These are phyloP conservation scores for Fragaria ananassa DNA, from an alignment of 306 rosid species.

Conservation along the genomic window DNA sequence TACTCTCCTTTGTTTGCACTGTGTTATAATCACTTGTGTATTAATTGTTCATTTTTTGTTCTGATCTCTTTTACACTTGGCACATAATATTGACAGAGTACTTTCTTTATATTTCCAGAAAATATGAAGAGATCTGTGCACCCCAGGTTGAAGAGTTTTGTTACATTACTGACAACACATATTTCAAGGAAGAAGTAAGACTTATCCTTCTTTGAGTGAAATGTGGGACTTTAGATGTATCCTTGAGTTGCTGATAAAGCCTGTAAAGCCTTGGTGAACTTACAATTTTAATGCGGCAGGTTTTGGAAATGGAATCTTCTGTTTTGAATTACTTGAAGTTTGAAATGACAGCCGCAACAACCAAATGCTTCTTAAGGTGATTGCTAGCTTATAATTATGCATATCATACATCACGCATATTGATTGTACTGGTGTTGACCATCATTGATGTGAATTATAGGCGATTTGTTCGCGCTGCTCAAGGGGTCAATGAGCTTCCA, in stretches of 20 bases:
- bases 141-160: constrained; percentile 98
- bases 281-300: constrained; percentile 41
- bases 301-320: constrained; percentile 86
- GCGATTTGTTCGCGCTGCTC: constrained; percentile 91
- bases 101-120: constrained; percentile 42
- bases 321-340: constrained; percentile 87
- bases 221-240: not conserved
- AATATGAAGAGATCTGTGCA: constrained; percentile 97
- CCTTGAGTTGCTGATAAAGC: not conserved
- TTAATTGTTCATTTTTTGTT: not conserved
- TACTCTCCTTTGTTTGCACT: not conserved
- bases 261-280: not conserved
- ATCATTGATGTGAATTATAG: constrained; percentile 32
- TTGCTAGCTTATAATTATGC: not conserved
- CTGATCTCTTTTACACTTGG: not conserved
- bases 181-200: constrained; percentile 86
- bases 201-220: constrained; percentile 11
- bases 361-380: constrained; percentile 82
- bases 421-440: constrained; percentile 6
- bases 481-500: constrained; percentile 68
- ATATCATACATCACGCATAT: not conserved
- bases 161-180: constrained; percentile 91
- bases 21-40: not conserved
- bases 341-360: constrained; percentile 96
- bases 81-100: constrained; percentile 7